phyloP scores from a whole-genome alignment of 2,329 filamentous ascomycete species.

The Fusarium albosuccineum region DNA sequence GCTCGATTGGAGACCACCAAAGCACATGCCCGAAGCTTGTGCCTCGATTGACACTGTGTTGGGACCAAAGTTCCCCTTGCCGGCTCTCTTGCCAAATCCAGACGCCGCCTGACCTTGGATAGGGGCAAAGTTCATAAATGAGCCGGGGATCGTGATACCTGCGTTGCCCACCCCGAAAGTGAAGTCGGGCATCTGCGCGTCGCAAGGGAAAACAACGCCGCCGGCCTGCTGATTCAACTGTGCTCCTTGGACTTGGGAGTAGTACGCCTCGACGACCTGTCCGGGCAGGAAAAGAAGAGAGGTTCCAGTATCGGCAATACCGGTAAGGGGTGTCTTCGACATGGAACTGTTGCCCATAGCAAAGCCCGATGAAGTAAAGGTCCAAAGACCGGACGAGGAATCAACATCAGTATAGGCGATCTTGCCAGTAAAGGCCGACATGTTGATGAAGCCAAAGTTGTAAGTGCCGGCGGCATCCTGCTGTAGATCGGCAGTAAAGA shows the following conservation, averaged over 20 bases:
- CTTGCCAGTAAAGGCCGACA: conserved; percentile 70
- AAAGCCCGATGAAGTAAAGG: conserved; percentile 58
- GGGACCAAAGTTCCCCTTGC: conserved; percentile 46
- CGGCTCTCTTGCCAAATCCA: neutral
- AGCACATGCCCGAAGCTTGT: conserved; percentile 59
- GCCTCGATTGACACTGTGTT: neutral
- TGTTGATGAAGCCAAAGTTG: conserved; percentile 80
- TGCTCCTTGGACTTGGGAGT: conserved; percentile 60
- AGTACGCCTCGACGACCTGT: conserved; percentile 63
- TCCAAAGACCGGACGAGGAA: conserved; percentile 73
- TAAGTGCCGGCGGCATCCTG: conserved; percentile 70
- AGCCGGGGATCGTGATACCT: conserved; percentile 68
- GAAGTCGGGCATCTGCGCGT: conserved; percentile 60
- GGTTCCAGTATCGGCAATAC: conserved; percentile 72
- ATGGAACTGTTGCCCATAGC: conserved; percentile 43
- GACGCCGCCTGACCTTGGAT: conserved; percentile 42
- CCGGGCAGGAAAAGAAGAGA: conserved; percentile 72
- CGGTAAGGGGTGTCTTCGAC: conserved; percentile 49
- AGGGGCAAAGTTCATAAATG: conserved; percentile 66
- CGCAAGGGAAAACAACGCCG: conserved; percentile 63
- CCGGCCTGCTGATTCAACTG: conserved; percentile 55
- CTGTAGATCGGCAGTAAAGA: conserved; percentile 79
- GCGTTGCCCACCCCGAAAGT: conserved; percentile 68
- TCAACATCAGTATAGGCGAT: conserved; percentile 74
- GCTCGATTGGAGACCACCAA: conserved; percentile 76